Evolutionary conservation across 257 asterid genomes (phyloP), one percentile per base, ranked within the genome.

Genomic region (Euphrasia confusa): DNA sequence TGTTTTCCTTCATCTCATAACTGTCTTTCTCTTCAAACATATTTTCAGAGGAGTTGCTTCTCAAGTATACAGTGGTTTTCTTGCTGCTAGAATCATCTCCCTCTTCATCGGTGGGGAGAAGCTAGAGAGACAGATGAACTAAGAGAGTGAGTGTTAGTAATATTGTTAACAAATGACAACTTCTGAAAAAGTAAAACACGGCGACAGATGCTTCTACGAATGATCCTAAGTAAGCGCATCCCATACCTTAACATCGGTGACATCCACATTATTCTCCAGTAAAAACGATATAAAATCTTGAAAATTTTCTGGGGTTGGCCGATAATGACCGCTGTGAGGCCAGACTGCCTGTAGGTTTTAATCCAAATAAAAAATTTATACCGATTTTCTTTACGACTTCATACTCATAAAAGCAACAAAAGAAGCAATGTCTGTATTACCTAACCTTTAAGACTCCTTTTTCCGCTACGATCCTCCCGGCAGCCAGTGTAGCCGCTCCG

Each of bases 251-350:
- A 82, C 89, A 70, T 74, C 70, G 63, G 64, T 49, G 61, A 84
- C 84, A 72, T 81, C 78, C 35, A 84, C 81, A 3, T 70, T 32
- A 49, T 71, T 75, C 64, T 84, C 88, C 61, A 68, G 59, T n/a
- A 84, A 78, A 71, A 84, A 84, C 7, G 80, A 74, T 50, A 79
- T 30, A 72, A 84, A 74, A 53, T 80, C 84, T 33, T 80, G 81
- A 57, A 84, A 82, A 65, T 81, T 81, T 61, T 84, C 89, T 9
- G 75, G 86, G 37, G 86, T 84, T 2, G 88, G 92, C 33, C 72
- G 64, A 61, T 84, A 84, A 55, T 84, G 92, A 21, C 92, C 92
- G 33, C 92, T 81, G 78, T 84, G 88, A 58, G 92, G 88, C 86
- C 88, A 84, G 12, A 79, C 81, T 10, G 81, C 81, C 81, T 21